These are phyloP conservation scores for Pichia inconspicua DNA, from an alignment of 1,139 yeast species.

Conservation along the genomic window DNA sequence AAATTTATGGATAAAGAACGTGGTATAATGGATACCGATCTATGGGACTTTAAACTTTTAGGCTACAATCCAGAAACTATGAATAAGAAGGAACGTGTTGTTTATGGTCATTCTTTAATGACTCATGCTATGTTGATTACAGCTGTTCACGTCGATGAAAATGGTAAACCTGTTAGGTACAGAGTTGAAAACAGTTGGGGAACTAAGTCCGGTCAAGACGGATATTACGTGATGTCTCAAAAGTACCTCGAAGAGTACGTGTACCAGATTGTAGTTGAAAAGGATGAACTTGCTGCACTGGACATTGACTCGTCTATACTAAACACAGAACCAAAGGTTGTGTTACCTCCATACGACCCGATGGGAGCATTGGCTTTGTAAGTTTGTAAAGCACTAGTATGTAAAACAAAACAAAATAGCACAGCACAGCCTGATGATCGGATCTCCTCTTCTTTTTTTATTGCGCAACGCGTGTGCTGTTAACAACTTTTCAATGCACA, in stretches of 20 bases:
- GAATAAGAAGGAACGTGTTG: conserved; percentile 51
- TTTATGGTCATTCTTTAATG: conserved; percentile 57
- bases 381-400: neutral
- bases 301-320: conserved; percentile 30
- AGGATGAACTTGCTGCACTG: conserved; percentile 33
- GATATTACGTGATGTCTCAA: conserved; percentile 75
- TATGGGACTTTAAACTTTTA: conserved; percentile 59
- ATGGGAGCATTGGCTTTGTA: conserved; percentile 68
- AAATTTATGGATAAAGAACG: conserved; percentile 48
- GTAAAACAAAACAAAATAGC: no score
- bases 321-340: conserved; percentile 43
- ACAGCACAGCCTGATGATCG: no score
- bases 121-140: conserved; percentile 84
- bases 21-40: conserved; percentile 64
- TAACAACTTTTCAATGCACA: no score
- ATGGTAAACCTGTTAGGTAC: conserved; percentile 63
- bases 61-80: conserved; percentile 49
- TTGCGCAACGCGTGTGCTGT: no score
- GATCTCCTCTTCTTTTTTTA: no score
- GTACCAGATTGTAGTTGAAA: conserved; percentile 66
- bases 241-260: conserved; percentile 78
- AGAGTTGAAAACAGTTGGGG: conserved; percentile 89
- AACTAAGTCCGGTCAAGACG: conserved; percentile 61
- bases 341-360: conserved; percentile 76
- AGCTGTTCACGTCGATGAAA: conserved; percentile 50